Evolutionary conservation across 2,329 filamentous ascomycete species (phyloP).

Genomic region (Aciculosporium take): DNA sequence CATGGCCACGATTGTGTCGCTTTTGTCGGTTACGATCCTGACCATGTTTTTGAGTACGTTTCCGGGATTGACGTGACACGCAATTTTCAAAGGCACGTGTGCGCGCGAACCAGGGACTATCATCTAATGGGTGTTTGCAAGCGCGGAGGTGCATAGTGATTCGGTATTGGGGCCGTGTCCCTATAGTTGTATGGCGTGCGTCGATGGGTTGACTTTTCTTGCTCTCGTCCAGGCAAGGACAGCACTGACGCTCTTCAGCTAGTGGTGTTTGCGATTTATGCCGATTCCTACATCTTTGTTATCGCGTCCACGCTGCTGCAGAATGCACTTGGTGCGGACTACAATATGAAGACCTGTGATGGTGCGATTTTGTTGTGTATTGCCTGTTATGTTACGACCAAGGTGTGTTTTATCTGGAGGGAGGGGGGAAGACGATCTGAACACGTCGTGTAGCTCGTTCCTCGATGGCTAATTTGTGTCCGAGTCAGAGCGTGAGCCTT

Average conservation of each 20-base stretch:
- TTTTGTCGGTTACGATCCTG: constrained; percentile 21
- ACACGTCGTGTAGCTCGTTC: too few relatives aligned
- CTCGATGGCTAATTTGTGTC: background rate
- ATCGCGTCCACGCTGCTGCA: constrained; percentile 42
- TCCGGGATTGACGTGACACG: background rate
- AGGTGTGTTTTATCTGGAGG: constrained; percentile 25
- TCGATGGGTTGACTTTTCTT: background rate
- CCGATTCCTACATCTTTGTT: constrained; percentile 46
- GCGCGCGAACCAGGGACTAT: too few relatives aligned
- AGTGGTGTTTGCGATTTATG: constrained; percentile 48
- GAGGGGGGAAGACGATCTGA: background rate
- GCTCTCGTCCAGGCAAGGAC: background rate
- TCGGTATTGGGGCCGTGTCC: constrained; percentile 25
- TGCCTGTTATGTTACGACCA: constrained; percentile 47
- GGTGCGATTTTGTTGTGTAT: constrained; percentile 47
- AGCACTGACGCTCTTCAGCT: background rate
- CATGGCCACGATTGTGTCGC: constrained; percentile 9
- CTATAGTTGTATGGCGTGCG: constrained; percentile 29
- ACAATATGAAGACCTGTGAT: constrained; percentile 35
- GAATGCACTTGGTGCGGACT: constrained; percentile 42
- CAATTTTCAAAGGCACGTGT: background rate
- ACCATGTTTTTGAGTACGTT: constrained; percentile 21
- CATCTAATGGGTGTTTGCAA: too few relatives aligned
- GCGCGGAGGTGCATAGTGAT: constrained; percentile 24
- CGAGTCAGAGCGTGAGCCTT: constrained; percentile 17